Conservation (phyloP, 2,329 filamentous ascomycete species). For the Lizonia empirigonia region DNA sequence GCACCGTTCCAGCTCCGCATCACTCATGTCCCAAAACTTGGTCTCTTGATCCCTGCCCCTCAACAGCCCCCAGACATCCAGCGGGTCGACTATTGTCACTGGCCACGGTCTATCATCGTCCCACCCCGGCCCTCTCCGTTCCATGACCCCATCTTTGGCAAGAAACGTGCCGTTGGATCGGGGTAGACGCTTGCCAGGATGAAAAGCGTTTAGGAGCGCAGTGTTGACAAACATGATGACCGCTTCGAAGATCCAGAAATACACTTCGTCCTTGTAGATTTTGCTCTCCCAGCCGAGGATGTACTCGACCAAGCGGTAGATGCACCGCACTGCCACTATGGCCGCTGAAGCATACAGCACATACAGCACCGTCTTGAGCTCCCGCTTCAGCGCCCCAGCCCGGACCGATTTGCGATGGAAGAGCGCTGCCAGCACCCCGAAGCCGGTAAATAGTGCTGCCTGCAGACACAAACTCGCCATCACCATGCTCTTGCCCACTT, state of each 20-base stretch:
- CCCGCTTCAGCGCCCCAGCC: slow-evolving; percentile 49
- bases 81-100: slow-evolving; percentile 47
- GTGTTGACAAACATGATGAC: slow-evolving; percentile 59
- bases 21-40: slow-evolving; percentile 47
- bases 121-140: slow-evolving; percentile 57
- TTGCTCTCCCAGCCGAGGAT: slow-evolving; percentile 47
- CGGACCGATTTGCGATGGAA: slow-evolving; percentile 55
- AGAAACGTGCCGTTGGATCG: slow-evolving; percentile 58
- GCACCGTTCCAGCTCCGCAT: slow-evolving; percentile 37
- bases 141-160: slow-evolving; percentile 58
- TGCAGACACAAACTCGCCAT: slow-evolving; percentile 59
- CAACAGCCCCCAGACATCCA: slow-evolving; percentile 43
- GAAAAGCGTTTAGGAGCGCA: slow-evolving; percentile 57
- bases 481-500: slow-evolving; percentile 54
- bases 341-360: slow-evolving; percentile 57
- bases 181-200: slow-evolving; percentile 58
- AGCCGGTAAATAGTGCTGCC: slow-evolving; percentile 56
- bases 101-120: slow-evolving; percentile 54
- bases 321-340: slow-evolving; percentile 56
- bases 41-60: slow-evolving; percentile 43
- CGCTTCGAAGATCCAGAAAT: slow-evolving; percentile 62
- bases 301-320: slow-evolving; percentile 61
- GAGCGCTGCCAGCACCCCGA: slow-evolving; percentile 53
- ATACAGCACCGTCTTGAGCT: slow-evolving; percentile 52
- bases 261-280: slow-evolving; percentile 55